Evolutionary conservation across 345 rosid genomes (phyloP).

Genomic region (Brassica rapa): DNA sequence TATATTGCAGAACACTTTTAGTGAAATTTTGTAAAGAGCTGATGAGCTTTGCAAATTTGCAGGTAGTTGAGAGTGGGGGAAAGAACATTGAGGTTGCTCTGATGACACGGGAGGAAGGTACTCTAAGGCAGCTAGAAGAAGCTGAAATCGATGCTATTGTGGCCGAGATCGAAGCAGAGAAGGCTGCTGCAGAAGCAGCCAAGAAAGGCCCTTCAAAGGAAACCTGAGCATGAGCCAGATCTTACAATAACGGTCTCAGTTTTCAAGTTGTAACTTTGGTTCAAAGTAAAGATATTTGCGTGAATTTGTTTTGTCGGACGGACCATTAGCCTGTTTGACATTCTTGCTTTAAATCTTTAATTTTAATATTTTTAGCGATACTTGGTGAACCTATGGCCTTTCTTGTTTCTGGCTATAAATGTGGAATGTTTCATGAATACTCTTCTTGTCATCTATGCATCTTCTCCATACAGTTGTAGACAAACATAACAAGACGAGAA

Average conservation of each 20-base stretch:
- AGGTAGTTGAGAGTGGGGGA: slow-evolving; percentile 98
- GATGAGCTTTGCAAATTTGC: slow-evolving; percentile 3
- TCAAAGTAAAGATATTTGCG: slow-evolving; percentile 7
- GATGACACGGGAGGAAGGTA: slow-evolving; percentile 73
- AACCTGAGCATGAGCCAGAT: slow-evolving; percentile 32
- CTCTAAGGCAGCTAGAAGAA: slow-evolving; percentile 82
- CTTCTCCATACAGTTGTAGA: background rate
- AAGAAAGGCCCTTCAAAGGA: slow-evolving; percentile 81
- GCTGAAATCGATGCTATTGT: slow-evolving; percentile 87
- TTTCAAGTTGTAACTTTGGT: slow-evolving; percentile 1
- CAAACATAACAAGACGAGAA: background rate
- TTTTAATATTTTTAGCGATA: too few species aligned
- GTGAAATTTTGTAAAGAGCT: background rate
- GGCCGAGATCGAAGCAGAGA: slow-evolving; percentile 92
- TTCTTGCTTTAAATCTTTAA: slow-evolving; percentile 1
- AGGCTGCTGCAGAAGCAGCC: slow-evolving; percentile 96
- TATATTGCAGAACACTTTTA: background rate
- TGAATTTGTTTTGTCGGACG: slow-evolving; percentile 24
- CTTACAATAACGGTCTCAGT: background rate
- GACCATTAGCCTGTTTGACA: slow-evolving; percentile 19
- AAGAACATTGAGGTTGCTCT: slow-evolving; percentile 96
- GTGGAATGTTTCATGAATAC: background rate
- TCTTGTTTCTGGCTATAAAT: background rate
- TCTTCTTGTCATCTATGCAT: background rate
- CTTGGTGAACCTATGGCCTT: background rate